A percentile compares a stretch with the other conserved stretches of the same genome.
Evolutionary conservation across 768 basidiomycete genomes (phyloP).

Genomic region (Suillus lakei): DNA sequence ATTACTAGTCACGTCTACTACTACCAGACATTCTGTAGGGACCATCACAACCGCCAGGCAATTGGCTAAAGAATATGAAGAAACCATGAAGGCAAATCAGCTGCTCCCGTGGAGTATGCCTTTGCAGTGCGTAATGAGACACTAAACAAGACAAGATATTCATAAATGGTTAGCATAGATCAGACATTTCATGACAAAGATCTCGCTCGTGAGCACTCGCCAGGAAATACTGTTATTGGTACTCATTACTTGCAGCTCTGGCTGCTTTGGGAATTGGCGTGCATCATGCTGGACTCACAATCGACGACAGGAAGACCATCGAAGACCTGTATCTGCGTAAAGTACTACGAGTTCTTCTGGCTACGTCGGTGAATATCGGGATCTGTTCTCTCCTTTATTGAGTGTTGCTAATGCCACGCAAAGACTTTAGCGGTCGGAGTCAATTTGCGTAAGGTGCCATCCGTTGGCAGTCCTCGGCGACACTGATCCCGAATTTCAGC

Average conservation of each 20-base stretch:
- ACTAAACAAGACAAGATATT: not conserved
- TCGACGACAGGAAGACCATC: slow-evolving; percentile 71
- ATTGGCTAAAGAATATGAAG: slow-evolving; percentile 72
- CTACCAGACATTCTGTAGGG: slow-evolving; percentile 38
- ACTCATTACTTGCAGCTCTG: slow-evolving; percentile 48
- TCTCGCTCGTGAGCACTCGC: slow-evolving; percentile 51
- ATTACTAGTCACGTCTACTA: slow-evolving; percentile 1
- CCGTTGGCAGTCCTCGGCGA: not conserved
- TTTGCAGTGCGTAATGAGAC: slow-evolving; percentile 37
- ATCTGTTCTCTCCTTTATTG: not conserved
- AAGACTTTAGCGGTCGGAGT: slow-evolving; percentile 96
- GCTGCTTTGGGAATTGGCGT: slow-evolving; percentile 80
- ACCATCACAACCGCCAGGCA: slow-evolving; percentile 74
- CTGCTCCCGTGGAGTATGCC: slow-evolving; percentile 73
- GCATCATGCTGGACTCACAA: slow-evolving; percentile 87
- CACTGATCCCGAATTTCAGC: slow-evolving; percentile 47
- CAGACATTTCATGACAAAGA: slow-evolving; percentile 69
- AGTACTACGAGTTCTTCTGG: slow-evolving; percentile 68
- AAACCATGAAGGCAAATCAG: slow-evolving; percentile 52
- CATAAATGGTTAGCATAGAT: slow-evolving; percentile 48
- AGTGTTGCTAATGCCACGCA: slow-evolving; percentile 10
- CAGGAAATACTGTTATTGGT: not conserved
- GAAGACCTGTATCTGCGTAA: slow-evolving; percentile 78
- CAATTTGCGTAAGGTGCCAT: slow-evolving; percentile 74
- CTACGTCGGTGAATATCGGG: slow-evolving; percentile 72